Evolutionary conservation across 306 rosid species (phyloP), one percentile per base, ranked within the genome.

Genomic region (Trichosanthes truncata): DNA sequence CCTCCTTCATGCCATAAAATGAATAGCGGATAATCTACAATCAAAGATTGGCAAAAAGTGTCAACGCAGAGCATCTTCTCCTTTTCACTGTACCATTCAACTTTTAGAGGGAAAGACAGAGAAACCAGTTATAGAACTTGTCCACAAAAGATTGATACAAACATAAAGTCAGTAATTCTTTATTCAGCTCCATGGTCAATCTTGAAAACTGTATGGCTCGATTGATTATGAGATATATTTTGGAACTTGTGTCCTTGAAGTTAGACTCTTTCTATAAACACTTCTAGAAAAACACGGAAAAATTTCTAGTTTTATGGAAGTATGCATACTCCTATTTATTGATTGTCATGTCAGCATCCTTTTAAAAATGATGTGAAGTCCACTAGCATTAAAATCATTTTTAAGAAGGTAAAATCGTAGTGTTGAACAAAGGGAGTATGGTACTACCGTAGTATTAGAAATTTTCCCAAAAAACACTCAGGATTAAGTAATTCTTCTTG

Each of bases 1-100:
- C 85, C 88, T 91, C 97, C 81, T 89, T 94, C 82, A 84, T 74
- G 65, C 97, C 97, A 79, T 84, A 89, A 90, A 92, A 94, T 48
- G 89, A 84, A 85, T 87, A 94, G 35, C 96, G 89, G 85, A 92
- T 88, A 77, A 89, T 87, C 97, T 94, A 87, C 67, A 84, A 76
- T 80, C 62, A n/a, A 9, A 79, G 78, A 73, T 20, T 60, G 73
- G 73, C 2, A 66, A 66, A 26, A 66, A 66, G 7, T 8, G 3
- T 36, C 15, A 35, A 40, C 4, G 9, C 17, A 74, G 61, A 48
- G 60, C 53, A n/a, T n/a, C 21, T 12, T 74, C 61, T 29, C 78
- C 43, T 29, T 41, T 48, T 17, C 15, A 74, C 29, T 26, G 36
- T 29, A 4, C 26, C 20, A 74, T 74, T 74, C 26, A 48, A 48